Conservation (phyloP, 208 protist genomes). For the Trypanosoma cruzi region DNA sequence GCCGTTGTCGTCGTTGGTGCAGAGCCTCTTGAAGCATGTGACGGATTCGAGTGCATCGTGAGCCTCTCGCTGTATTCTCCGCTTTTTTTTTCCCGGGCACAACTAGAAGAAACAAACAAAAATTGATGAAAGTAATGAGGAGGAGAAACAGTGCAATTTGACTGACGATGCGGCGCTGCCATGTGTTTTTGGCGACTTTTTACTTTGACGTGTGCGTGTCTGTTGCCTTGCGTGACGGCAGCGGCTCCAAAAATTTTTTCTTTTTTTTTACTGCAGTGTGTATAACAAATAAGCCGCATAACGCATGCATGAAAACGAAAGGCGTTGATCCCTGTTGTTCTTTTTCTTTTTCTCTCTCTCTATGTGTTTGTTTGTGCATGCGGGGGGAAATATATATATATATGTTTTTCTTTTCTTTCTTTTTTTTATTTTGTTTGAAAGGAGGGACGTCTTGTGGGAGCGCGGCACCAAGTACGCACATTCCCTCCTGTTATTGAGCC, state of each 20-base stretch:
- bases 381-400: too few species aligned
- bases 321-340: background rate
- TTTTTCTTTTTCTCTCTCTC: constrained; percentile 19
- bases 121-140: background rate
- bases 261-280: too few species aligned
- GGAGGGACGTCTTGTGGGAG: background rate
- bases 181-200: background rate
- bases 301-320: too few species aligned
- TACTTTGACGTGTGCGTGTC: too few species aligned
- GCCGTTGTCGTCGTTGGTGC: constrained; percentile 1
- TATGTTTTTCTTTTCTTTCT: too few species aligned
- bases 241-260: too few species aligned
- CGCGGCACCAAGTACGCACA: background rate
- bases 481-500: too few species aligned
- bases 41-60: constrained; percentile 4
- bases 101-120: too few species aligned
- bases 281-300: too few species aligned
- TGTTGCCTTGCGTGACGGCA: too few species aligned
- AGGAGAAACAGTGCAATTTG: background rate
- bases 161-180: too few species aligned
- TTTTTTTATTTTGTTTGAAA: background rate
- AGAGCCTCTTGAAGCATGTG: constrained; percentile 27
- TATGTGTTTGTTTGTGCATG: constrained; percentile 10
- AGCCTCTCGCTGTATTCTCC: background rate
- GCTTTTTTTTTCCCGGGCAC: too few species aligned